A percentile compares a stretch with the other conserved stretches of the same genome.
phyloP scores from a whole-genome alignment of 257 asterid species.

The Solanum verrucosum region DNA sequence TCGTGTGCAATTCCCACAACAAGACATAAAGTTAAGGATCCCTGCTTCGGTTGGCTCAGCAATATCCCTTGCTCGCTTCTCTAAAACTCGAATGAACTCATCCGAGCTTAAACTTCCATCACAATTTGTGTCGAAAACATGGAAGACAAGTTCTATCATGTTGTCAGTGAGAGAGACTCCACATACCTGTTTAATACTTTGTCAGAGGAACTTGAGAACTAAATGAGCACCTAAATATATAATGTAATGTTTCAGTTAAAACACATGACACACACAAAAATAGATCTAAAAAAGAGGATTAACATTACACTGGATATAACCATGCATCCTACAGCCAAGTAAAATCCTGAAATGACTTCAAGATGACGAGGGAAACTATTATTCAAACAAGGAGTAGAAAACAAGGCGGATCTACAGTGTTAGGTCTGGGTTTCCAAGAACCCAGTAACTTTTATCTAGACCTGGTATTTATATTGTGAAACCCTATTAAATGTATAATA shows the following conservation, averaged over 20 bases:
- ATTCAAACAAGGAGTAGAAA: background rate
- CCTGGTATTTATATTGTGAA: background rate
- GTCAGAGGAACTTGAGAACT: background rate
- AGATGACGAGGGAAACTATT: background rate
- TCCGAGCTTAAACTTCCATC: conserved; percentile 63
- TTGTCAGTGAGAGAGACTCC: conserved; percentile 54
- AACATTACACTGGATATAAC: background rate
- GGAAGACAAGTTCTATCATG: conserved; percentile 57
- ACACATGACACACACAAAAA: background rate
- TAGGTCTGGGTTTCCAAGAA: background rate
- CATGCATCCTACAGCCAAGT: background rate
- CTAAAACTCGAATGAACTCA: conserved; percentile 69
- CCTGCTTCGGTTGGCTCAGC: conserved; percentile 79
- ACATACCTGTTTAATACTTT: conserved; percentile 48
- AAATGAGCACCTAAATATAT: background rate
- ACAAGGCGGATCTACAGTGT: background rate
- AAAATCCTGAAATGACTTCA: background rate
- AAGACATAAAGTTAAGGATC: conserved; percentile 48
- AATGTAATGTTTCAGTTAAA: background rate
- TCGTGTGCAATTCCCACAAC: conserved; percentile 41
- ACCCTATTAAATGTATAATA: background rate
- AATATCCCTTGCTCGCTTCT: conserved; percentile 64
- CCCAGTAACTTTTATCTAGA: background rate
- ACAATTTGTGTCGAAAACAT: conserved; percentile 56
- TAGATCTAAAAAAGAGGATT: background rate